These are phyloP conservation scores for Eucalyptus dawsonii DNA, from an alignment of 345 rosid species.

Conservation along the genomic window DNA sequence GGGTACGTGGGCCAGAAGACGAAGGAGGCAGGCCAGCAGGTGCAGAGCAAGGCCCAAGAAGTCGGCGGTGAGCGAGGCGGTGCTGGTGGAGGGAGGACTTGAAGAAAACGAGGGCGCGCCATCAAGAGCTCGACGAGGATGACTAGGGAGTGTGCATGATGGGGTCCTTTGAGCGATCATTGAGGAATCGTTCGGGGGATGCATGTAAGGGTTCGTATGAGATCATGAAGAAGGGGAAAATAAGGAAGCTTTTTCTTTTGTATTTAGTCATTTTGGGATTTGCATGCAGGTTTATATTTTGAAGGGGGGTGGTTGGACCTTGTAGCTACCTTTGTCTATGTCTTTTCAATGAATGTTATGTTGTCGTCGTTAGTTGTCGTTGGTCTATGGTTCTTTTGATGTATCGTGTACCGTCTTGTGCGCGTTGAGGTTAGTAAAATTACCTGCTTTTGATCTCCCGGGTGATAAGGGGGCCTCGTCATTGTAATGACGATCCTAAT, in stretches of 20 bases:
- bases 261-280: background rate
- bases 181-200: background rate
- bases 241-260: background rate
- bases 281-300: background rate
- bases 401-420: background rate
- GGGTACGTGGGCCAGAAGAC: slow-evolving; percentile 53
- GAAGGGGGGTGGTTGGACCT: background rate
- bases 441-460: background rate
- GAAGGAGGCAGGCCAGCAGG: slow-evolving; percentile 48
- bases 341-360: background rate
- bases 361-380: background rate
- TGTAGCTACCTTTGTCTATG: background rate
- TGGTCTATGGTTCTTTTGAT: background rate
- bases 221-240: background rate
- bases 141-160: background rate
- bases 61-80: background rate
- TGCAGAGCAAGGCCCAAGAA: slow-evolving; percentile 45
- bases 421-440: background rate
- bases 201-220: background rate
- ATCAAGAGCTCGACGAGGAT: background rate
- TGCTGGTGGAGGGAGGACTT: background rate
- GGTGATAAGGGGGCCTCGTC: background rate
- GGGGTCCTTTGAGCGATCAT: background rate
- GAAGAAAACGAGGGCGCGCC: background rate
- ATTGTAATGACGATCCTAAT: background rate